Percentiles rank a stretch among this genome's conserved stretches.
phyloP scores from a whole-genome alignment of 371 early-diverging fungal genomes.

The Zychaea mexicana region DNA sequence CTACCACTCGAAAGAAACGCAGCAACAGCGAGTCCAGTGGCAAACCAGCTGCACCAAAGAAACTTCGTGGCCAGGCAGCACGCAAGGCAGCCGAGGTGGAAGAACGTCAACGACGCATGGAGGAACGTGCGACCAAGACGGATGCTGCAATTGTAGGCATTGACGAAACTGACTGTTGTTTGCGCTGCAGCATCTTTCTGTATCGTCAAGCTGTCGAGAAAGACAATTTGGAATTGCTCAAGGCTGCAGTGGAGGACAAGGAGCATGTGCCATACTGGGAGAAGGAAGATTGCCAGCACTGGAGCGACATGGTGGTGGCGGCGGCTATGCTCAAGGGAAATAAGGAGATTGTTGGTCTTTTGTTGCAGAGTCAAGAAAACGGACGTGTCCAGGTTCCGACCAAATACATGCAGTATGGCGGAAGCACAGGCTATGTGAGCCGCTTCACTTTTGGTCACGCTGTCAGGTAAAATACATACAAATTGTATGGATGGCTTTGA shows the following conservation, averaged over 20 bases:
- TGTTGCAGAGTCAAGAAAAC: conserved; percentile 2
- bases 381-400: conserved; percentile 21
- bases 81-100: conserved; percentile 12
- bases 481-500: background rate
- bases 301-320: conserved; percentile 16
- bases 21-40: conserved; percentile 5
- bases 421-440: conserved; percentile 45
- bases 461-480: conserved; percentile 14
- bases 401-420: conserved; percentile 19
- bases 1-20: conserved; percentile 9
- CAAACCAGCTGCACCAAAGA: conserved; percentile 7
- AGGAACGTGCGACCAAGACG: conserved; percentile 12
- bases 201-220: conserved; percentile 29
- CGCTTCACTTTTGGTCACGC: conserved; percentile 40
- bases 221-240: conserved; percentile 20
- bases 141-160: background rate
- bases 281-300: conserved; percentile 17
- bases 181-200: conserved; percentile 23
- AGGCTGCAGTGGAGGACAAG: conserved; percentile 13
- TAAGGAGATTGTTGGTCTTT: conserved; percentile 19
- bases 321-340: conserved; percentile 29
- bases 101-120: conserved; percentile 17
- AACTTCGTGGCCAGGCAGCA: conserved; percentile 15
- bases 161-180: conserved; percentile 34
- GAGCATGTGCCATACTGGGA: conserved; percentile 24